Evolutionary conservation across 441 rosid species (phyloP), one percentile per base, ranked within the genome.

Genomic region (Corymbia calophylla): DNA sequence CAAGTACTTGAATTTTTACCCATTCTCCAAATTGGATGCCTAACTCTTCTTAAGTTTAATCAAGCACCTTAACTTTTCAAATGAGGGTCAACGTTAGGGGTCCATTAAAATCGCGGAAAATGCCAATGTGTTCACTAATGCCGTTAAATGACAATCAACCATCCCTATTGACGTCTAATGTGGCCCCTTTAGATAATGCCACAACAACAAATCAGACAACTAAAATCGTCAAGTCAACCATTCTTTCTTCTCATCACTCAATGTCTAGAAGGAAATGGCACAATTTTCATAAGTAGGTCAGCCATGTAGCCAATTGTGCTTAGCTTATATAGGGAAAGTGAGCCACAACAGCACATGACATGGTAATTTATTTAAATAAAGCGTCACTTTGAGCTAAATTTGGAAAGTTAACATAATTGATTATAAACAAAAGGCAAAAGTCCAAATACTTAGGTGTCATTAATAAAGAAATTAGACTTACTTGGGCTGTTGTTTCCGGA

Each of bases 401-500:
- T 39, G 51, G n/a, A 77, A 39, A 39, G 51, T 39, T 21, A 27
- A 44, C 51, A 7, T 21, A 77, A 29, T 21, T 44, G 29, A 77
- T 77, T 77, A 77, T 39, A 77, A 77, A 39, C 51, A 77, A 39
- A n/a, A 77, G 51, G 84, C n/a, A 77, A 23, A 39, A 47, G 84
- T 73, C n/a, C n/a, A 39, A 6, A 39, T 39, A 39, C 81, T 70
- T 19, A 70, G 5, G 5, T 8, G 6, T 47, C 84, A 77, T 77
- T 73, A 44, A 77, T 1, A 77, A 44, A 12, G 29, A 77, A 77
- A 77, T 39, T 39, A 89, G 62, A 92, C 98, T 96, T 95, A 97
- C 99, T 82, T 73, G 97, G 96, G 92, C 95, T 95, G 91, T 95
- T 97, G 93, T 93, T 95, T 90, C 95, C 96, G 5, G 95, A 97